These are phyloP conservation scores for Lotus japonicus DNA, from an alignment of 306 rosid species.

Conservation along the genomic window DNA sequence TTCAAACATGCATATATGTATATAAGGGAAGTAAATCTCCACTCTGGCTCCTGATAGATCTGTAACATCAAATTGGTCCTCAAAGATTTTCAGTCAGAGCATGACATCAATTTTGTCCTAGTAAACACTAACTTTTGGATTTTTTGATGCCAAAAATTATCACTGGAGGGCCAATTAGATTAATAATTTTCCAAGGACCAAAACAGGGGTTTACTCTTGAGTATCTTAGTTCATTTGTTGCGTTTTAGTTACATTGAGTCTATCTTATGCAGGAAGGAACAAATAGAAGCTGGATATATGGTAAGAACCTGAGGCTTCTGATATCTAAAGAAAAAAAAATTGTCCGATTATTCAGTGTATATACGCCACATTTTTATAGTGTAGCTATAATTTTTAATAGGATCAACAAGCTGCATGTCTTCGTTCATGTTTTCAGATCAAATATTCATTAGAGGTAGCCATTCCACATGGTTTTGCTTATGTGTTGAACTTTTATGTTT, in stretches of 20 bases:
- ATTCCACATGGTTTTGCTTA: constrained; percentile 5
- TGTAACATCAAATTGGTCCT: neutral
- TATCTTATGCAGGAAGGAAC: constrained; percentile 42
- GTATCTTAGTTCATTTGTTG: neutral
- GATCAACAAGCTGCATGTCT: neutral
- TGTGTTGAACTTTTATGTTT: constrained; percentile 1
- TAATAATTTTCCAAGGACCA: constrained; percentile 8
- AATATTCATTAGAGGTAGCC: neutral
- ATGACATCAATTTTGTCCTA: neutral
- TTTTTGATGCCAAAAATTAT: constrained; percentile 2
- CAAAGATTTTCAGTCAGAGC: neutral
- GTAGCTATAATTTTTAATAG: neutral
- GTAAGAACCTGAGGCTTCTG: constrained; percentile 48
- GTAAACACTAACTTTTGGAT: neutral
- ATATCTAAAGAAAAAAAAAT: neutral
- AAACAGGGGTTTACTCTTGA: neutral
- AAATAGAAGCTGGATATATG: constrained; percentile 37
- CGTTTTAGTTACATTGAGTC: neutral
- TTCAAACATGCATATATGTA: no score
- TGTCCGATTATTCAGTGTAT: neutral
- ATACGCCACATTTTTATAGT: neutral
- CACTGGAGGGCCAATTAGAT: neutral
- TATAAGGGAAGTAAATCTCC: no score
- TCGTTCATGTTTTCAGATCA: neutral
- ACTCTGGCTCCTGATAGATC: neutral